A percentile compares a stretch with the other conserved stretches of the same genome.
Conservation (phyloP, 768 basidiomycete species). For the Boletus huronensis region DNA sequence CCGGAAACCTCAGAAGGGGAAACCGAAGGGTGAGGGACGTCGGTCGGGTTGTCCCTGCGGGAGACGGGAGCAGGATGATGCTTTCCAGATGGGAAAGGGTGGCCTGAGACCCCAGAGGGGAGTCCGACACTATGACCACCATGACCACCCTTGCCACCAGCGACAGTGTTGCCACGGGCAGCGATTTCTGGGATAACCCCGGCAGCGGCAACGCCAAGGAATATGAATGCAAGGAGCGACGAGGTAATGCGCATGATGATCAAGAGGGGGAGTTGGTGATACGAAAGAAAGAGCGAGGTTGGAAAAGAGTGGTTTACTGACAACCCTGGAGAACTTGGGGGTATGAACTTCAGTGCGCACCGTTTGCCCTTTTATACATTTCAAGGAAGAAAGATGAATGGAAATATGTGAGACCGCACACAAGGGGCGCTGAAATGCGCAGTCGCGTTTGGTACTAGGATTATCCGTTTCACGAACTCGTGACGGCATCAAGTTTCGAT, state of each 20-base stretch:
- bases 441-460: background rate
- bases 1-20: background rate
- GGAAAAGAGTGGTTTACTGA: background rate
- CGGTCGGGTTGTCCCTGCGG: background rate
- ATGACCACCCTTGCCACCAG: background rate
- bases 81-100: background rate
- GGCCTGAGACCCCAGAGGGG: background rate
- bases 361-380: background rate
- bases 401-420: background rate
- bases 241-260: constrained; percentile 3
- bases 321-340: background rate
- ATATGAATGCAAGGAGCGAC: background rate
- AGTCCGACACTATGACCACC: background rate
- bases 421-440: background rate
- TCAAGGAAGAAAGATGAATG: background rate
- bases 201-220: constrained; percentile 3
- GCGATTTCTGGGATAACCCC: background rate
- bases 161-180: background rate
- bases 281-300: background rate
- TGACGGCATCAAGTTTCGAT: background rate
- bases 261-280: background rate
- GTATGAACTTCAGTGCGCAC: background rate
- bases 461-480: background rate
- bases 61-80: background rate
- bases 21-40: background rate